Percentiles rank a stretch among this genome's conserved stretches.
phyloP scores from a whole-genome alignment of 441 rosid genomes.

The Viola pubescens region DNA sequence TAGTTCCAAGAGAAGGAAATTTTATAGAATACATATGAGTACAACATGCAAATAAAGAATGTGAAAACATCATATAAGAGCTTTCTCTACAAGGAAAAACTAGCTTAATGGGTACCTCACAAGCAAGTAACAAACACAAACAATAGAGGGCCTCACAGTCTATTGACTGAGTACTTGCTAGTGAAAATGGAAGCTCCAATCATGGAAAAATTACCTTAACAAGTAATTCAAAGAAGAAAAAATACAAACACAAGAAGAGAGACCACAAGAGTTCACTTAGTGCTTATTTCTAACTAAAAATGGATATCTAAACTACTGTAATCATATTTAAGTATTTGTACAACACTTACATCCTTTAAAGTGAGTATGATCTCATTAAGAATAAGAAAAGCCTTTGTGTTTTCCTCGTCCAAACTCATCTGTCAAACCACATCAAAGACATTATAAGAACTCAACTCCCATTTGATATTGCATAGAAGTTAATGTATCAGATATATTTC shows the following conservation, averaged over 20 bases:
- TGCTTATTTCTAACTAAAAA: constrained; percentile 9
- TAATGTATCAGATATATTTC: no score
- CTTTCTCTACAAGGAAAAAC: neutral
- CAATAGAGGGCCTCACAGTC: neutral
- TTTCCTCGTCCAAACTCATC: constrained; percentile 59
- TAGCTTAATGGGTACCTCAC: neutral
- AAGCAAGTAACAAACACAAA: neutral
- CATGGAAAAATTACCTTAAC: neutral
- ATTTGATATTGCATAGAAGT: no score
- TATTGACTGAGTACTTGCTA: no score
- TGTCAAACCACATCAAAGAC: constrained; percentile 17
- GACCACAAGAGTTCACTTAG: neutral
- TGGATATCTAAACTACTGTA: neutral
- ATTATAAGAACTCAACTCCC: no score
- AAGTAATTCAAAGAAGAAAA: neutral
- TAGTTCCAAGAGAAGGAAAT: no score
- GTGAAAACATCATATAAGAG: no score
- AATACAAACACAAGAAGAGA: neutral
- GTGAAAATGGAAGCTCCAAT: no score
- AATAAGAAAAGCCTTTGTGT: constrained; percentile 69
- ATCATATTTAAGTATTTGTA: neutral
- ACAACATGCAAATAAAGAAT: no score
- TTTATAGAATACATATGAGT: no score
- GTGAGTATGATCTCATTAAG: constrained; percentile 84
- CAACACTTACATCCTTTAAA: constrained; percentile 69